Percentiles rank a stretch among this genome's conserved stretches.
phyloP scores from a whole-genome alignment of 768 basidiomycete species.

The Trametes coccinea region DNA sequence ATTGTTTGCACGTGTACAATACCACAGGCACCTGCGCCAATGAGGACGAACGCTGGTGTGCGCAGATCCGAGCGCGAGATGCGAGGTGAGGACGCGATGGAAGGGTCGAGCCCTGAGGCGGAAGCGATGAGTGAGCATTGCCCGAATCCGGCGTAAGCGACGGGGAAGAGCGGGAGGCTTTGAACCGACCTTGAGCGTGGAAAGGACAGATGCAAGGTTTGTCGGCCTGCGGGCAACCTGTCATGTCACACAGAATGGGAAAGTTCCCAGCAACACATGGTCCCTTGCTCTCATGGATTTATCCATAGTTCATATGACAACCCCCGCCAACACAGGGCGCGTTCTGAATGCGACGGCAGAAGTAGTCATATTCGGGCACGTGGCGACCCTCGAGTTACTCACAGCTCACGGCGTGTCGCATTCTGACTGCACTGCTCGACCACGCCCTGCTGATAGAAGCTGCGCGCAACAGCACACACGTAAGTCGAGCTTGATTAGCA shows the following conservation, averaged over 20 bases:
- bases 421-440: not conserved
- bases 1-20: conserved; percentile 17
- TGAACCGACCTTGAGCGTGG: conserved; percentile 8
- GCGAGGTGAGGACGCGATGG: not conserved
- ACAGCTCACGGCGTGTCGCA: conserved; percentile 15
- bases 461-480: not conserved
- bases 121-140: conserved; percentile 1
- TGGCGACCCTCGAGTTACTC: conserved; percentile 12
- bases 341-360: conserved; percentile 16
- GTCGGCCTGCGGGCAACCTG: conserved; percentile 14
- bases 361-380: conserved; percentile 23
- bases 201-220: conserved; percentile 12
- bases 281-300: conserved; percentile 5
- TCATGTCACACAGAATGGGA: conserved; percentile 21
- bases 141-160: not conserved
- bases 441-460: not conserved
- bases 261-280: conserved; percentile 18
- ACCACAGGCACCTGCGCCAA: not conserved
- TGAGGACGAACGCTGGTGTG: not conserved
- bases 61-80: not conserved
- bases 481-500: not conserved
- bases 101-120: not conserved
- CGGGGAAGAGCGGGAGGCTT: not conserved
- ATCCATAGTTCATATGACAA: not conserved
- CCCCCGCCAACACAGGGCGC: not conserved